phyloP scores from a whole-genome alignment of 495 filamentous ascomycete genomes.

The Lentithecium fluviatile region DNA sequence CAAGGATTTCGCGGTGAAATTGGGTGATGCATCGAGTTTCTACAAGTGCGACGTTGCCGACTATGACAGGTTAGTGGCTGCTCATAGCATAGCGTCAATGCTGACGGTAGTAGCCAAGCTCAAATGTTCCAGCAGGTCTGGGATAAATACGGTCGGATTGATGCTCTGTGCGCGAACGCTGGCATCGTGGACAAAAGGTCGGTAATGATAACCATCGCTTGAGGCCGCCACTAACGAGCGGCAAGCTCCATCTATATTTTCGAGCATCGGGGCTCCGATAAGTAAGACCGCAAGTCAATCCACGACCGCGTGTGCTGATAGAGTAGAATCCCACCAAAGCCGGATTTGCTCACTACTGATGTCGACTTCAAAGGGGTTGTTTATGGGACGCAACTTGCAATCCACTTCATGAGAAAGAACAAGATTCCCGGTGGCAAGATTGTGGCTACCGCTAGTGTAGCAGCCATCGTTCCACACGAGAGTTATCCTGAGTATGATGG shows the following conservation, averaged over 20 bases:
- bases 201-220: neutral
- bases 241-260: constrained; percentile 37
- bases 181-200: constrained; percentile 45
- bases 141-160: constrained; percentile 41
- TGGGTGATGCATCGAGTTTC: constrained; percentile 41
- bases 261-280: constrained; percentile 33
- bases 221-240: neutral
- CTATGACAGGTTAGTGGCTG: constrained; percentile 37
- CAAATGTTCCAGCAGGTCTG: constrained; percentile 41
- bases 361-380: constrained; percentile 47
- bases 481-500: constrained; percentile 46
- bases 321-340: constrained; percentile 41
- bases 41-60: constrained; percentile 41
- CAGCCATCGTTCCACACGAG: constrained; percentile 42
- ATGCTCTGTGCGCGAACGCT: constrained; percentile 48
- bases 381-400: constrained; percentile 46
- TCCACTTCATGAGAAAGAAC: constrained; percentile 49
- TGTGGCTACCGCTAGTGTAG: constrained; percentile 42
- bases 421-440: constrained; percentile 43
- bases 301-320: neutral
- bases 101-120: constrained; percentile 32
- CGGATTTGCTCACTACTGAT: constrained; percentile 43
- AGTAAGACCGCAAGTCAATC: constrained; percentile 3
- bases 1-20: constrained; percentile 32
- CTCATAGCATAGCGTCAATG: neutral